Conservation (phyloP, 768 basidiomycete genomes). For the Mycena metata region DNA sequence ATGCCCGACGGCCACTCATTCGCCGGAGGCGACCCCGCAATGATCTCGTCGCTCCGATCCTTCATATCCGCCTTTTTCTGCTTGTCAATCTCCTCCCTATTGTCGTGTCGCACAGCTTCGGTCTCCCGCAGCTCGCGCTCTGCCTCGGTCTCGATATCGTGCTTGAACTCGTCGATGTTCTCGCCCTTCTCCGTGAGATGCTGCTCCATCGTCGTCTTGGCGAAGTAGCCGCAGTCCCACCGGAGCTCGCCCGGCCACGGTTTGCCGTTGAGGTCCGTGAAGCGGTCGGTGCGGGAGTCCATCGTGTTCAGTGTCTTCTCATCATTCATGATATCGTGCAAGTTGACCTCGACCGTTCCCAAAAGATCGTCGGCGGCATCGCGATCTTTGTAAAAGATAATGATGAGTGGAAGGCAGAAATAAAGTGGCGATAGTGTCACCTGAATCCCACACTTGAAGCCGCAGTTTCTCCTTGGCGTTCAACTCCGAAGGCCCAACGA, state of each 20-base stretch:
- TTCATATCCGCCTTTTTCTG: constrained; percentile 55
- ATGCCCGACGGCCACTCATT: constrained; percentile 76
- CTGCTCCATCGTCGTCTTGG: constrained; percentile 60
- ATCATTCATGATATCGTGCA: constrained; percentile 51
- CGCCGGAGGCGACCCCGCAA: constrained; percentile 65
- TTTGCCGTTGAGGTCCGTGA: constrained; percentile 52
- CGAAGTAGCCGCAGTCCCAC: constrained; percentile 67
- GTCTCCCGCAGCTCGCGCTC: constrained; percentile 67
- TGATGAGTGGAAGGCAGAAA: background rate
- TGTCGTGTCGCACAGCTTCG: constrained; percentile 40
- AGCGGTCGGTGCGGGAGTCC: constrained; percentile 58
- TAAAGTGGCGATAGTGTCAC: constrained; percentile 45
- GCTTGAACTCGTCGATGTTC: constrained; percentile 53
- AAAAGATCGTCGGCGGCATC: constrained; percentile 64
- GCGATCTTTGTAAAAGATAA: no score
- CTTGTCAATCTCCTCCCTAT: constrained; percentile 49
- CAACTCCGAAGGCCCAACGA: constrained; percentile 75
- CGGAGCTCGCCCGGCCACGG: constrained; percentile 53
- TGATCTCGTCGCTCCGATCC: constrained; percentile 55
- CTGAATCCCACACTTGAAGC: constrained; percentile 82
- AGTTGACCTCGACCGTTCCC: constrained; percentile 60
- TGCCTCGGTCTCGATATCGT: constrained; percentile 53
- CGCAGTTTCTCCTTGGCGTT: constrained; percentile 75
- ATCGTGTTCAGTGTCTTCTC: constrained; percentile 61
- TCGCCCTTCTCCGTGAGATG: constrained; percentile 48